Conservation (phyloP, 176 grass and related monocot genomes). For the Juncus inflexus region DNA sequence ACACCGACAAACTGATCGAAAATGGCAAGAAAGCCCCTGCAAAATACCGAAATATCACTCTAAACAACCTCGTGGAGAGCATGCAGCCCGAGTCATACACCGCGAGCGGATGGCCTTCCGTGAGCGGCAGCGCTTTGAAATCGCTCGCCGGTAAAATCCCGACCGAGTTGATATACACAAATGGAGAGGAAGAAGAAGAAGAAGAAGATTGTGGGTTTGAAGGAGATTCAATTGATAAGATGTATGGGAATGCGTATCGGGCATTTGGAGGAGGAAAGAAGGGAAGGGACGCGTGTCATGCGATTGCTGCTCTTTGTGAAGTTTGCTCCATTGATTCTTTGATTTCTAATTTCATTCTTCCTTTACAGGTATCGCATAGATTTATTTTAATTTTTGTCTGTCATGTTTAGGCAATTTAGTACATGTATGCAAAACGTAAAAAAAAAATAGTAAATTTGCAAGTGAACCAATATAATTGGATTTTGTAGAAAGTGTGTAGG, state of each 20-base stretch:
- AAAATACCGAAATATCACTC: constrained; percentile 55
- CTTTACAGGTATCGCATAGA: constrained; percentile 54
- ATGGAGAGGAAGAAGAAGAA: constrained; percentile 27
- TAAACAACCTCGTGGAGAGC: constrained; percentile 46
- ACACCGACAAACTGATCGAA: constrained; percentile 44
- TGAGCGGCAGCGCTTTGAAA: constrained; percentile 52
- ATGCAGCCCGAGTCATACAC: constrained; percentile 50
- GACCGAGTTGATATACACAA: constrained; percentile 43
- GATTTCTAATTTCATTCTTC: constrained; percentile 87
- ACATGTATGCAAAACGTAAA: too few species aligned
- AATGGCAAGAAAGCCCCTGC: constrained; percentile 45
- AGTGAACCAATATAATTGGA: too few species aligned
- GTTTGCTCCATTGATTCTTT: constrained; percentile 76
- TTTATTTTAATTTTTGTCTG: too few species aligned
- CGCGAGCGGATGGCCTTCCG: constrained; percentile 58
- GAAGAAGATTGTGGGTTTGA: constrained; percentile 27
- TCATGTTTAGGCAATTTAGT: too few species aligned
- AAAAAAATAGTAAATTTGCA: too few species aligned
- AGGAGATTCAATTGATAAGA: constrained; percentile 25
- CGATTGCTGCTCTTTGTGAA: constrained; percentile 85
- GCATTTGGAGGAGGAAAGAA: constrained; percentile 72
- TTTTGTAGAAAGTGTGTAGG: too few species aligned
- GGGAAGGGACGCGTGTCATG: constrained; percentile 73
- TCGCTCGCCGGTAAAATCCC: constrained; percentile 65
- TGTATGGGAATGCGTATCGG: constrained; percentile 74